phyloP scores from a whole-genome alignment of 2,329 filamentous ascomycete species.

The Ilyonectria mors-panacis region DNA sequence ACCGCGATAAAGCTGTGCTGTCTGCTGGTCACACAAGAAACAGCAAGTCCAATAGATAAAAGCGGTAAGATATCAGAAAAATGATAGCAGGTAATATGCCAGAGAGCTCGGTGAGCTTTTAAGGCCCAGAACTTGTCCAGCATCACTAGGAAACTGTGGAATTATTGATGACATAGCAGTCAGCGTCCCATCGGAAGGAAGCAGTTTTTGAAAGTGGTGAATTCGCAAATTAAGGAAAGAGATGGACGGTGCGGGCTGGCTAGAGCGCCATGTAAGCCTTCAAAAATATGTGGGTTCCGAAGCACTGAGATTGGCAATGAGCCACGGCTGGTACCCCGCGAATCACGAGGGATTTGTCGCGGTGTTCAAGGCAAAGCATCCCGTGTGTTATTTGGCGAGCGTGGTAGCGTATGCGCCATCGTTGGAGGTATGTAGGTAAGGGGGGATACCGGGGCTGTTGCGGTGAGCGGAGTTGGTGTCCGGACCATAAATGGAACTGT shows the following conservation, averaged over 20 bases:
- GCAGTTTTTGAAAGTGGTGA: neutral
- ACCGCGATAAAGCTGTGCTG: neutral
- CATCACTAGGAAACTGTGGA: slow-evolving; percentile 1
- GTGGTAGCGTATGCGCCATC: slow-evolving; percentile 33
- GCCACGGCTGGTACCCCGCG: slow-evolving; percentile 31
- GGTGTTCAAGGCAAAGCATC: slow-evolving; percentile 30
- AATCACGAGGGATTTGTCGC: slow-evolving; percentile 34
- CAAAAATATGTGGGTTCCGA: slow-evolving; percentile 7
- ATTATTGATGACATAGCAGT: slow-evolving; percentile 5
- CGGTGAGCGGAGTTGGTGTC: slow-evolving; percentile 4
- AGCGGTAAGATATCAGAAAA: neutral
- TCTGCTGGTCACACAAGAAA: slow-evolving; percentile 4
- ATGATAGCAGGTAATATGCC: neutral
- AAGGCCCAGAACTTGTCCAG: neutral
- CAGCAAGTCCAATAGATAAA: neutral
- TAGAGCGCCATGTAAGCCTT: slow-evolving; percentile 7
- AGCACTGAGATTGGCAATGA: slow-evolving; percentile 17
- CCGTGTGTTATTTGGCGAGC: slow-evolving; percentile 22
- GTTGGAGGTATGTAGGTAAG: slow-evolving; percentile 5
- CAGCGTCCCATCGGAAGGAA: slow-evolving; percentile 18
- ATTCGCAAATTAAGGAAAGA: neutral
- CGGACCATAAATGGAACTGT: neutral
- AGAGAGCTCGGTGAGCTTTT: slow-evolving; percentile 22
- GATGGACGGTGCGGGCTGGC: too few species aligned
- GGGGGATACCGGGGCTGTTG: neutral